Percentiles rank a stretch among this genome's conserved stretches.
These are phyloP conservation scores for Aspergillus viridinutans DNA, from an alignment of 2,329 filamentous ascomycete genomes.

Conservation along the genomic window DNA sequence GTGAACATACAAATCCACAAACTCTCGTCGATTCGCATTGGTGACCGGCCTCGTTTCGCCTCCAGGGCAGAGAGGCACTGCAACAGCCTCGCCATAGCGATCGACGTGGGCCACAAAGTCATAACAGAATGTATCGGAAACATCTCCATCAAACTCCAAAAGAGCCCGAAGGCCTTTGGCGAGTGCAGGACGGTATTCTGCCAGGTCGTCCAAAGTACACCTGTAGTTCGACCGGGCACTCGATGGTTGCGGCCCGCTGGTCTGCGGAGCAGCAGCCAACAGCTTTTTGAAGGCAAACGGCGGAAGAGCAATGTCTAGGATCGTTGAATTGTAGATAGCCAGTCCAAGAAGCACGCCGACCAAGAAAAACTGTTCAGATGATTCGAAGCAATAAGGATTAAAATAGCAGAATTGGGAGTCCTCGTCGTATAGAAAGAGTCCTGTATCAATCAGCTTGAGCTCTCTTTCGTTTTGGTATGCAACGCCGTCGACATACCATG, in stretches of 20 bases:
- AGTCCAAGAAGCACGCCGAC: slow-evolving; percentile 83
- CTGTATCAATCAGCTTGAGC: slow-evolving; percentile 40
- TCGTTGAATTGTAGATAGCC: slow-evolving; percentile 93
- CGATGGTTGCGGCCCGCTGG: slow-evolving; percentile 53
- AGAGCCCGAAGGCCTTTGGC: slow-evolving; percentile 72
- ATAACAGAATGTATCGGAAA: slow-evolving; percentile 72
- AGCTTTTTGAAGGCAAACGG: slow-evolving; percentile 88
- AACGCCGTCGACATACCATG: slow-evolving; percentile 58
- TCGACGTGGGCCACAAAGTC: slow-evolving; percentile 77
- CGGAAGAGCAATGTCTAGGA: slow-evolving; percentile 80
- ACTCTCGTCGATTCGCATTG: slow-evolving; percentile 78
- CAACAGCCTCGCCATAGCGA: slow-evolving; percentile 65
- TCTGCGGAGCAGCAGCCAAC: slow-evolving; percentile 67
- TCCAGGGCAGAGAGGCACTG: slow-evolving; percentile 67
- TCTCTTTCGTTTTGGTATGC: neutral
- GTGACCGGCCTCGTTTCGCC: slow-evolving; percentile 74
- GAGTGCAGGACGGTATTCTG: slow-evolving; percentile 72
- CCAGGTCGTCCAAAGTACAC: slow-evolving; percentile 75
- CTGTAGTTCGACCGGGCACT: slow-evolving; percentile 58
- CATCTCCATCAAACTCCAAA: slow-evolving; percentile 78
- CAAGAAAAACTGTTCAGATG: slow-evolving; percentile 85
- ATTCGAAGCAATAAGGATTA: slow-evolving; percentile 84
- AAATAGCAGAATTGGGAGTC: slow-evolving; percentile 91
- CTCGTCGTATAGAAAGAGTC: slow-evolving; percentile 89
- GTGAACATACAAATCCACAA: slow-evolving; percentile 77